Evolutionary conservation across 768 basidiomycete genomes (phyloP), one percentile per base, ranked within the genome.

Genomic region (Mrakia gelida): DNA sequence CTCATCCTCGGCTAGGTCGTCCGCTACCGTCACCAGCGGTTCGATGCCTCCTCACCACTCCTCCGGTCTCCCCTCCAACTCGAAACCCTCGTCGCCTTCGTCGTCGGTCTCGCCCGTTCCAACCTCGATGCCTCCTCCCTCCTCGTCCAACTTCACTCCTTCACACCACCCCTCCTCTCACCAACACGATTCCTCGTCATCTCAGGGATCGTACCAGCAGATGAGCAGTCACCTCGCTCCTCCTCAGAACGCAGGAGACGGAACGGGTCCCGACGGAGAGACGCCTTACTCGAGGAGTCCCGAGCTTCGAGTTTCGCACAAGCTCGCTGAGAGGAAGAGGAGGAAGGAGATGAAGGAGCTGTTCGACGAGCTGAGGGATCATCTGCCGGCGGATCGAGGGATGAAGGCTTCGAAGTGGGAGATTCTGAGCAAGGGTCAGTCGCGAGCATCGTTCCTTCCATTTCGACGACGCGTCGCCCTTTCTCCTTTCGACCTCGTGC

Each of bases 331-430:
- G 86, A 87, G 97, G 79, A 98, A 98, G 85, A 86, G 97, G 81
- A 88, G 97, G 85, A 98, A 96, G 85, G 97, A 99, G 86, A 99
- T 99, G 97, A 97, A 97, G 84, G 95, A 98, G 79, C 84, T 99
- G 63, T 98, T 98, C 83, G 97, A 99, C 81, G 97, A 99, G 84
- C 86, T 99, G 80, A 89, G 94, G 77, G 95, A 97, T 84, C 90
- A 93, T 82, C 86, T 99, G 34, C 97, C 97, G 1, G 91, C 91
- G 73, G 94, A 94, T 86, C 89, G 92, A 73, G 94, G 92, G 62
- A 92, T 95, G 90, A 98, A 98, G 83, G 92, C 94, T 28, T 95
- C 93, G 86, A 99, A 99, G 86, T 98, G 96, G 97, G 97, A 99
- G 86, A 98, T 98, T 79, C 86, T 99, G 49, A 95, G 91, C 85